Conservation (phyloP, 2,329 filamentous ascomycete genomes). For the Botryotinia narcissicola region DNA sequence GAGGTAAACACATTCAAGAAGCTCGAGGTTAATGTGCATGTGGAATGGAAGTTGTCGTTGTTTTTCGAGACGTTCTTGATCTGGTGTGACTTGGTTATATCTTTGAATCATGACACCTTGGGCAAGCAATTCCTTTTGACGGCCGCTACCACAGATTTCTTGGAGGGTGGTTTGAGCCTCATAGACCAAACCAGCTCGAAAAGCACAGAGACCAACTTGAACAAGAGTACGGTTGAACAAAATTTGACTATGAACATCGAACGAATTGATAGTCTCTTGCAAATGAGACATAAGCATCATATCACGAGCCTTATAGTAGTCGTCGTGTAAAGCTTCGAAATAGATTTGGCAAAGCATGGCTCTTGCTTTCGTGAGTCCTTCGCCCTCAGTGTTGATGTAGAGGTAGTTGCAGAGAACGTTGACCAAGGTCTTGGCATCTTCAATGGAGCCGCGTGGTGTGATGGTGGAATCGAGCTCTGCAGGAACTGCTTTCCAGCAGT, state of each 20-base stretch:
- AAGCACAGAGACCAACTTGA: constrained; percentile 96
- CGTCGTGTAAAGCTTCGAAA: constrained; percentile 94
- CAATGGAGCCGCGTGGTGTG: constrained; percentile 67
- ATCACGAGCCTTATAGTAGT: constrained; percentile 96
- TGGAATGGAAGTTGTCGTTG: constrained; percentile 98
- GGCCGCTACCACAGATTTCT: constrained; percentile 95
- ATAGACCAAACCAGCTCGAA: constrained; percentile 94
- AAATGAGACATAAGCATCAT: constrained; percentile 99
- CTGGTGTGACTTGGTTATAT: constrained; percentile 92
- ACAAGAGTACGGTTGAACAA: constrained; percentile 98
- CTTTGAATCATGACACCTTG: constrained; percentile 98
- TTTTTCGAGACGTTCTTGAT: constrained; percentile 95
- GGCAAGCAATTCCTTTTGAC: constrained; percentile 95
- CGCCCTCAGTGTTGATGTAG: constrained; percentile 81
- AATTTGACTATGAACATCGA: constrained; percentile 96
- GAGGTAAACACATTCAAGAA: constrained; percentile 96
- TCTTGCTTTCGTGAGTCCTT: constrained; percentile 82
- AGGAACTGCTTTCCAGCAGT: constrained; percentile 82
- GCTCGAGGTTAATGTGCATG: constrained; percentile 99
- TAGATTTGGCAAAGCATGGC: constrained; percentile 99
- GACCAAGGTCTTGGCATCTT: constrained; percentile 73
- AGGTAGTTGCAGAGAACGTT: constrained; percentile 91
- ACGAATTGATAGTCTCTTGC: constrained; percentile 94
- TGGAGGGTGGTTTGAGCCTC: constrained; percentile 97
- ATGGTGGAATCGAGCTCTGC: constrained; percentile 70